Conservation (phyloP, 805 yeast species). For the Metschnikowia dekortorum region DNA sequence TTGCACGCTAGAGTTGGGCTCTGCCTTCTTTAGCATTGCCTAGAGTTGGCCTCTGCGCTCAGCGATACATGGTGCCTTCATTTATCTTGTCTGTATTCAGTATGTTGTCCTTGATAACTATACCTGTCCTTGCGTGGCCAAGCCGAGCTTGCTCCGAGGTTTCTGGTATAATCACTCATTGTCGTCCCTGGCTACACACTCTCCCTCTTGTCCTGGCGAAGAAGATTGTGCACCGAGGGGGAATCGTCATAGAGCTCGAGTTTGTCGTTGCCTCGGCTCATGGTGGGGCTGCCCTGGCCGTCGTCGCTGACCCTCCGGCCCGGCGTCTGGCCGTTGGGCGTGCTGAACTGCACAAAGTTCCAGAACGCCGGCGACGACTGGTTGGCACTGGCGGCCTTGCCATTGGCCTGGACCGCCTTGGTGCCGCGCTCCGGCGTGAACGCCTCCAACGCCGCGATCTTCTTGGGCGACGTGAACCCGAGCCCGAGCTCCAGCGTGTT, state of each 20-base stretch:
- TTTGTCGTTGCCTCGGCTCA: slow-evolving; percentile 20
- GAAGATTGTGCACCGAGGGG: slow-evolving; percentile 5
- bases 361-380: slow-evolving; percentile 86
- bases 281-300: slow-evolving; percentile 38
- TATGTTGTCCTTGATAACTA: too few species aligned
- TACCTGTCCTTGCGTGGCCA: too few species aligned
- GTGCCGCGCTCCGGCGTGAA: slow-evolving; percentile 43
- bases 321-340: slow-evolving; percentile 44
- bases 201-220: neutral
- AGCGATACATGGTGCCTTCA: too few species aligned
- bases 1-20: too few species aligned
- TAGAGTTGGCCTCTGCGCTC: too few species aligned
- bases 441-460: slow-evolving; percentile 39
- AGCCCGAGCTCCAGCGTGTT: slow-evolving; percentile 32
- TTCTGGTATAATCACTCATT: too few species aligned
- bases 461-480: slow-evolving; percentile 41
- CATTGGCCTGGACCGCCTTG: slow-evolving; percentile 18
- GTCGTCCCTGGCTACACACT: neutral
- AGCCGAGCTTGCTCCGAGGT: too few species aligned
- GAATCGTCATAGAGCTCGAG: slow-evolving; percentile 9
- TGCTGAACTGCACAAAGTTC: slow-evolving; percentile 79
- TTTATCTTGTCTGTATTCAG: too few species aligned
- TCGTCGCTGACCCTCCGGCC: slow-evolving; percentile 36
- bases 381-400: slow-evolving; percentile 34
- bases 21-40: too few species aligned